phyloP scores from a whole-genome alignment of 352 stramenopile species.

The Phytophthora chlamydospora region DNA sequence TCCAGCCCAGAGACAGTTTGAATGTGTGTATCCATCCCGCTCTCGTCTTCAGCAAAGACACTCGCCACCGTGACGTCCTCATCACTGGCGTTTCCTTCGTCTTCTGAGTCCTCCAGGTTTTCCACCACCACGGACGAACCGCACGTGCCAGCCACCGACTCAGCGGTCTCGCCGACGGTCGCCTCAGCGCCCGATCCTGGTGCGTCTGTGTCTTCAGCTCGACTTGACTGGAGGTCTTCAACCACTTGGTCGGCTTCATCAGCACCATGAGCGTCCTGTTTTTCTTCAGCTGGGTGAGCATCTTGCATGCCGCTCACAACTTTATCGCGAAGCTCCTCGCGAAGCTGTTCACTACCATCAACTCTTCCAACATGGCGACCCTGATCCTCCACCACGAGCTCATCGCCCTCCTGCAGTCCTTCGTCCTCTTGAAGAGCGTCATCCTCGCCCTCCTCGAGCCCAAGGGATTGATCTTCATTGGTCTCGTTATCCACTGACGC shows the following conservation, averaged over 20 bases:
- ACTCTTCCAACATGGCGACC: neutral
- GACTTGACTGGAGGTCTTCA: too few relatives aligned
- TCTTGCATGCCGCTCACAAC: neutral
- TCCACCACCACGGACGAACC: neutral
- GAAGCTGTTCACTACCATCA: neutral
- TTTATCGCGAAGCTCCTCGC: neutral
- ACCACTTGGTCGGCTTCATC: too few relatives aligned
- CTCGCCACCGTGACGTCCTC: constrained; percentile 1
- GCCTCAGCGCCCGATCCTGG: neutral
- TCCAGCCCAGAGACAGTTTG: neutral
- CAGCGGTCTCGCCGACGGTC: neutral
- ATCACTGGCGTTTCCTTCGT: constrained; percentile 1
- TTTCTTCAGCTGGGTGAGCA: neutral
- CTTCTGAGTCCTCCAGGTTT: neutral
- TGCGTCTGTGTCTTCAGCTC: neutral
- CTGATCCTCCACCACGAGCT: neutral
- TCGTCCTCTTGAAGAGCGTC: neutral
- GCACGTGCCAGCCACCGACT: constrained; percentile 1
- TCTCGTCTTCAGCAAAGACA: constrained; percentile 5
- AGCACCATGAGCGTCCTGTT: neutral
- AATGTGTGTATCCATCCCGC: neutral
- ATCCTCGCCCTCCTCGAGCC: constrained; percentile 5
- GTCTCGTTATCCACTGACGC: neutral
- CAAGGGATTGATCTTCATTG: constrained; percentile 6
- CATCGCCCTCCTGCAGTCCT: constrained; percentile 5